Evolutionary conservation across 768 basidiomycete genomes (phyloP), one percentile per base, ranked within the genome.

Genomic region (Tulasnella sp.): DNA sequence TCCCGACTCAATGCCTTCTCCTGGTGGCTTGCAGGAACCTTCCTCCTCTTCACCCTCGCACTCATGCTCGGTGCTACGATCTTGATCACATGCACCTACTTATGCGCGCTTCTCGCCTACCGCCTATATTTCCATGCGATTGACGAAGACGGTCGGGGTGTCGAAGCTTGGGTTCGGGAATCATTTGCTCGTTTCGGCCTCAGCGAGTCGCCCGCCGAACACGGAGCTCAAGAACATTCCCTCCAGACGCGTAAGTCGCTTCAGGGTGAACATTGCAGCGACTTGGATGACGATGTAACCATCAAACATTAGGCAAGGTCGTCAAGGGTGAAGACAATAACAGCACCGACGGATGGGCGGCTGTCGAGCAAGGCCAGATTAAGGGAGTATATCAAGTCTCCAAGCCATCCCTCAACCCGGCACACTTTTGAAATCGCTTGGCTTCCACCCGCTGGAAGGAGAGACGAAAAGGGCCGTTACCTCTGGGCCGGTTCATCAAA

Each of bases 271-370:
- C 5, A 5, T 15, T 5, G 34, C 15, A 38, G 34, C 15, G 34
- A 38, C 7, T 38, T 15, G 34, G 34, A 38, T 38, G 5, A 5
- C 15, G 34, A 38, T 38, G 34, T 38, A 23, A 19, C 17, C 29
- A 38, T 2, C 13, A 24, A 11, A 34, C 24, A 7, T 32, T 24
- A 24, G 32, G 11, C 9, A 41, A 38, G 23, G 30, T 15, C 29
- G 42, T 53, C 32, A 53, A 53, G 32, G 52, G 30, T 7, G 52
- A 53, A 24, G 52, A 53, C 4, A 34, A 30, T 30, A 34, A 34
- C 2, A 53, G 52, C 52, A 53, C 23, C 19, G 52, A 53, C 19
- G 52, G 42, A 41, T 53, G 52, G 52, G 52, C 52, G 30, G 52
- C 52, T 23, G 52, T 53, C 32, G 52, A 53, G 8, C 27, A 34